A percentile compares a stretch with the other conserved stretches of the same genome.
Conservation (phyloP, 805 yeast genomes). For the Candida jianshihensis region DNA sequence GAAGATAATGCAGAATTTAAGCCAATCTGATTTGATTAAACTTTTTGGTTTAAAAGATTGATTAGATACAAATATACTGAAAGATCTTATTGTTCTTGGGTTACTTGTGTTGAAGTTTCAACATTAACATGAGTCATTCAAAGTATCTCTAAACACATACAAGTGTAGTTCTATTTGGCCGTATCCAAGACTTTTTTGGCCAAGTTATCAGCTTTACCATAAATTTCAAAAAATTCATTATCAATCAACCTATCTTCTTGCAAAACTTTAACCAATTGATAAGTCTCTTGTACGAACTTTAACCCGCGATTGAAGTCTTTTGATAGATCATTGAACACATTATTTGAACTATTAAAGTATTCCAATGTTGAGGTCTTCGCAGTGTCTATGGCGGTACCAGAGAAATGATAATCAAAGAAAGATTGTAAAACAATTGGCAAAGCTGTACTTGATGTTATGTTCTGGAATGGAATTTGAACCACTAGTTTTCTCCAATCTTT, state of each 20-base stretch:
- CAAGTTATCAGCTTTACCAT: slow-evolving; percentile 3
- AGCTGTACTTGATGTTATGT: slow-evolving; percentile 50
- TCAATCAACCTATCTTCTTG: slow-evolving; percentile 3
- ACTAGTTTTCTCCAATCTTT: slow-evolving; percentile 55
- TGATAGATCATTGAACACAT: slow-evolving; percentile 3
- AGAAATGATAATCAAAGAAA: slow-evolving; percentile 14
- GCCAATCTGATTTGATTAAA: slow-evolving; percentile 7
- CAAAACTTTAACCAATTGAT: slow-evolving; percentile 3
- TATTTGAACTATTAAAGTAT: slow-evolving; percentile 3
- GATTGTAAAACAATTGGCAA: slow-evolving; percentile 54
- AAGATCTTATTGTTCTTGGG: background rate
- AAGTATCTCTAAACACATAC: background rate
- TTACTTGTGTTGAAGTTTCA: too few species aligned
- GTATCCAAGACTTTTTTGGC: background rate
- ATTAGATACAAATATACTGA: background rate
- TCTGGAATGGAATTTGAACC: slow-evolving; percentile 53
- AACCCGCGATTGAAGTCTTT: slow-evolving; percentile 6
- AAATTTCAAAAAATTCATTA: slow-evolving; percentile 1
- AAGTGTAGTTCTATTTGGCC: background rate
- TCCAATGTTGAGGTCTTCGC: background rate
- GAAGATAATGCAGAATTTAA: slow-evolving; percentile 54
- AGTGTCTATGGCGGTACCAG: background rate
- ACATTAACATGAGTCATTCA: too few species aligned
- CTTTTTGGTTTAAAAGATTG: slow-evolving; percentile 9
- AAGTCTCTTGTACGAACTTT: slow-evolving; percentile 5